phyloP scores from a whole-genome alignment of 2,329 filamentous ascomycete species.

The Ophiocordyceps unilateralis region DNA sequence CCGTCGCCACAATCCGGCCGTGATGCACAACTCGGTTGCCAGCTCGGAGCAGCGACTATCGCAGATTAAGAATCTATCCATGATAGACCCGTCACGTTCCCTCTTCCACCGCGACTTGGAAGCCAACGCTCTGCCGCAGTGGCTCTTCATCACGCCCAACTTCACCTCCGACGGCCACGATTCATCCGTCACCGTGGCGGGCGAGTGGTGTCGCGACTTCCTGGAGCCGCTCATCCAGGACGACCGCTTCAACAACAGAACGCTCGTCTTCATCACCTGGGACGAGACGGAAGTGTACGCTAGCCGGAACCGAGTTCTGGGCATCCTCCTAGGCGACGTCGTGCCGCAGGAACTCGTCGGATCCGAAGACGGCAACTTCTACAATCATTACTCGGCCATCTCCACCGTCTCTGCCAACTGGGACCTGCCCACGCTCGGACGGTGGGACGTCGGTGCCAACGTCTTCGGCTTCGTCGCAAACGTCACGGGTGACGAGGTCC shows the following conservation, averaged over 20 bases:
- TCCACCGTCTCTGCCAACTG: constrained; percentile 54
- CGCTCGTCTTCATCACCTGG: constrained; percentile 60
- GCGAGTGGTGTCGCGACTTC: constrained; percentile 50
- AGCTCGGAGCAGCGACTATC: constrained; percentile 40
- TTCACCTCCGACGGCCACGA: constrained; percentile 68
- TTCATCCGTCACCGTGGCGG: constrained; percentile 49
- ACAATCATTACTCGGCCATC: constrained; percentile 56
- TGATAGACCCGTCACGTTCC: constrained; percentile 22
- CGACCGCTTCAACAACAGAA: constrained; percentile 56
- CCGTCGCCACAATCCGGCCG: constrained; percentile 58
- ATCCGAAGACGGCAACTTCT: constrained; percentile 51
- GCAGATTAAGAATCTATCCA: constrained; percentile 53
- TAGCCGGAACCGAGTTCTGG: constrained; percentile 50
- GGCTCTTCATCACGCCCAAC: constrained; percentile 56
- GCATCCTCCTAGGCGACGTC: constrained; percentile 58
- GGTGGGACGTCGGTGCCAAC: constrained; percentile 57
- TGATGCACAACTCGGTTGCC: constrained; percentile 50
- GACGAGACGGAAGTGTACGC: constrained; percentile 61
- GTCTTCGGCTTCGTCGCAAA: constrained; percentile 45
- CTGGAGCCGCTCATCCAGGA: constrained; percentile 53
- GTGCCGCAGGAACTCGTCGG: constrained; percentile 46
- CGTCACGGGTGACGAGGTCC: constrained; percentile 37
- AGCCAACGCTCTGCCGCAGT: constrained; percentile 48
- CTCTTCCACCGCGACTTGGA: constrained; percentile 51
- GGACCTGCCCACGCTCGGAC: constrained; percentile 49